Base-by-base conservation (phyloP, 768 basidiomycete species). In the Leccinum aurantiacum region DNA sequence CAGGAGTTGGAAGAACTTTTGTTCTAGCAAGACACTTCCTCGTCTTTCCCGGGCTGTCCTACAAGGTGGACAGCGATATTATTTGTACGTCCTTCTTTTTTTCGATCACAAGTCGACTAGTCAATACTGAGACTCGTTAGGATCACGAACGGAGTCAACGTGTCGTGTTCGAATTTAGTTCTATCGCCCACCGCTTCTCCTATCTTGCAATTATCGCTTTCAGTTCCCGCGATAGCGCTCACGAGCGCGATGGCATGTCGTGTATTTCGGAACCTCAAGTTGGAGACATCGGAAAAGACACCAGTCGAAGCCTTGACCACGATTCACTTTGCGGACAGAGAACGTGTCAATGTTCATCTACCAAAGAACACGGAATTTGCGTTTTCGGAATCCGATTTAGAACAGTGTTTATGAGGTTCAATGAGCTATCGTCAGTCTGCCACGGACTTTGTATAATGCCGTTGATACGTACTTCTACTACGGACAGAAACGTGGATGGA, bases 1-100 rank as follows among this genome's bases (percentile, higher is more conserved):
- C 2, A 58, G 33, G 38, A 47, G 31, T 29, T 60, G 72, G 54
- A 67, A 55, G 57, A 25, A 60, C 2, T 69, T 72, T 57, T 62
- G 71, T 17, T 54, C 8, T n/a, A 9, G 49, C 15, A 48, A 68
- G 4, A 53, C 70, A 11, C 68, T 79, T 22, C 76, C 76, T 37
- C 62, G 44, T 37, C 57, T 79, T 53, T 74, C 76, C 4, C 65
- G 59, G 48, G 71, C 71, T 11, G 22, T 79, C 6, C 57, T 80
- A 13, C 65, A 70, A n/a, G 75, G 74, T 27, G 77, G 78, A 15
- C 76, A 79, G 56, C 65, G 66, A 24, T 79, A 78, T 59, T 77
- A 79, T 59, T 38, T 74, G 78, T 76, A 62, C 41, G 73, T 49
- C 37, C 35, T 14, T 47, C 41, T 35, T n/a, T 25, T 15, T 5